Base-by-base conservation (phyloP, 2,329 filamentous ascomycete genomes). In the Aspergillus cejpii region DNA sequence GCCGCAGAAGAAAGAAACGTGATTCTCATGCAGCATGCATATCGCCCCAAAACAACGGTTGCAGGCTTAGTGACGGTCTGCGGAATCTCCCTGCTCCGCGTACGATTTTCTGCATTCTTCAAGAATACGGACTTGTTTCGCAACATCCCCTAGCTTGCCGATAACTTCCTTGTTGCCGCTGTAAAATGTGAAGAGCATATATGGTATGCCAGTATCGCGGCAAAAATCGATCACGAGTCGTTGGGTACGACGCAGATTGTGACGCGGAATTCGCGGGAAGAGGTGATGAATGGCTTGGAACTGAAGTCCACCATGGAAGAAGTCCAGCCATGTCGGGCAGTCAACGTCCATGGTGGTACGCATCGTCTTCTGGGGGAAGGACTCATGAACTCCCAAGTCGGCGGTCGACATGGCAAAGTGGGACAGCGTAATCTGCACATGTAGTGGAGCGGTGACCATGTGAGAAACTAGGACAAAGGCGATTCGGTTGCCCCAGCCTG, bases 391-490 rank as follows among this genome's bases (percentile, higher is more conserved):
- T 0, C 90, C 90, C 10, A 95, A 74, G 57, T 95, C 87, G 8
- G 86, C 78, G 0, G 89, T 95, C 56, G 86, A 91, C 89, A 94
- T 95, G 53, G 87, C 87, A 66, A 94, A 95, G 67, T 95, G 89
- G 2, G 86, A 92, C 14, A 95, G 77, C 0, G 88, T 94, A 63
- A 95, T 94, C 64, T 95, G 89, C 8, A 91, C 78, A 64, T 95
- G 89, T 40, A 95, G 72, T 2, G 88, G 84, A 66, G 86, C 85
- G 5, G 87, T 87, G 20, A 87, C 76, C 60, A 88, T 78, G 62
- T 95, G 87, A 60, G 85, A 90, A 59, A 92, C 69, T 63, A 94
- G 73, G 58, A 95, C 72, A 64, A 87, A 95, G 38, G 78, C 69
- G 43, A 92, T 75, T 14, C 88, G 81, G 50, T 78, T 78, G 66